phyloP scores from a whole-genome alignment of 2,329 filamentous ascomycete genomes.

The Reticulascus tulasneorum region DNA sequence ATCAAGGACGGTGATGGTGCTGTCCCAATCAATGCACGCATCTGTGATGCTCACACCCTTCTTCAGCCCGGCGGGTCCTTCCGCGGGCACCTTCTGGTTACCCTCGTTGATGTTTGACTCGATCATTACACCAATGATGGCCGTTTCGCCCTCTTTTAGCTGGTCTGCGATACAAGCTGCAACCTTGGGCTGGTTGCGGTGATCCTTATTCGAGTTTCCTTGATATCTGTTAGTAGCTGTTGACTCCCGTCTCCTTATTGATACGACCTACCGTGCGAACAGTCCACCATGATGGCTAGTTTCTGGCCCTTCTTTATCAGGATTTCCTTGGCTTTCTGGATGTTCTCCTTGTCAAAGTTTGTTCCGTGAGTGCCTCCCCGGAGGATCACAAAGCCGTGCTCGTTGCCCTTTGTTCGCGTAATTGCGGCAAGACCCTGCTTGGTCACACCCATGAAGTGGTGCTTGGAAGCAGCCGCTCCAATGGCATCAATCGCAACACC shows the following conservation, averaged over 20 bases:
- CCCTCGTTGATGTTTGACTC: constrained; percentile 95
- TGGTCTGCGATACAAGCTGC: constrained; percentile 79
- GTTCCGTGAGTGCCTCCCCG: constrained; percentile 87
- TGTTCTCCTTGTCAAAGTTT: constrained; percentile 86
- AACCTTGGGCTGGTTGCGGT: constrained; percentile 95
- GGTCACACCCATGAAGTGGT: constrained; percentile 98
- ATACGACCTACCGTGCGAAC: constrained; percentile 73
- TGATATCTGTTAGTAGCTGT: constrained; percentile 1
- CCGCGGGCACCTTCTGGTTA: constrained; percentile 81
- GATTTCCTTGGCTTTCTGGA: constrained; percentile 73
- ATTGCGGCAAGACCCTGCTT: constrained; percentile 97
- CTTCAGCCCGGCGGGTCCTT: constrained; percentile 74
- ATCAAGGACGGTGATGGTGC: constrained; percentile 76
- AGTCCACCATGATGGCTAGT: constrained; percentile 95
- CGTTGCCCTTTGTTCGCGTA: constrained; percentile 87
- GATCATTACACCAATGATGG: constrained; percentile 96
- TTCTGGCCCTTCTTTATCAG: constrained; percentile 79
- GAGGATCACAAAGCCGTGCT: constrained; percentile 96
- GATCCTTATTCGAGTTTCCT: constrained; percentile 97
- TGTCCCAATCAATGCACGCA: constrained; percentile 92
- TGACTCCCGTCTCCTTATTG: neutral
- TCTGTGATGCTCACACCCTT: constrained; percentile 94
- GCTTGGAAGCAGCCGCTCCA: constrained; percentile 75
- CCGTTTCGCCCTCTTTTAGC: constrained; percentile 78
- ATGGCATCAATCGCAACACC: constrained; percentile 94